Base-by-base conservation (phyloP, 2,329 filamentous ascomycete genomes). In the Epichloe aotearoae region DNA sequence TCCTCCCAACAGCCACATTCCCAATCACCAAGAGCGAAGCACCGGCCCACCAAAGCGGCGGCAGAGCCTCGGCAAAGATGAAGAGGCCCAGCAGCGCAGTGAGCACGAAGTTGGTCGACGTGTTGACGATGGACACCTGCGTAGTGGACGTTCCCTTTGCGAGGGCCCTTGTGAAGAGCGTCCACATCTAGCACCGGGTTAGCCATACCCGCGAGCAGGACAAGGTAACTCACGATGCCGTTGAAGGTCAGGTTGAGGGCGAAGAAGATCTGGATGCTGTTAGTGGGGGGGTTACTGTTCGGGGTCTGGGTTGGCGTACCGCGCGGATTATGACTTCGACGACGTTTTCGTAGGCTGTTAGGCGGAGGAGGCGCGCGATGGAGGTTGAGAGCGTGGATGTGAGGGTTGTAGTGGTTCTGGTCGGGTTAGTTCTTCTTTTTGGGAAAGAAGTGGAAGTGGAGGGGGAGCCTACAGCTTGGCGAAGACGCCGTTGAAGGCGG, bases 41-140 rank as follows among this genome's bases (percentile, higher is more conserved):
- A 12, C 86, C 86, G 5, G 81, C 67, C 80, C 84, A 90, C 86
- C 86, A 91, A 40, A 88, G 68, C 10, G 78, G 80, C 0, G 86
- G 84, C 30, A 91, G 68, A 1, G 72, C 67, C 68, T 91, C 86
- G 20, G 77, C 74, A 65, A 91, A 91, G 57, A 91, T 80, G 52
- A 78, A 64, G 47, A 78, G 71, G 26, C 86, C 85, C 19, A 90
- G 71, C 6, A 90, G 56, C 7, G 86, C 86, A 0, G 86, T 90
- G 54, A 88, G 67, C 67, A 91, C 76, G 65, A 91, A 91, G 68
- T 91, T 91, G 51, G 84, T 76, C 14, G 84, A 87, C 3, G 86
- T 90, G 66, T 91, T 91, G 65, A 91, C 80, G 63, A 91, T 84
- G 57, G 80, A 84, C 46, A 90, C 86, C 61, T 88, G 84, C 0